Conservation (phyloP, 345 rosid genomes). For the Eucalyptus marginata region DNA sequence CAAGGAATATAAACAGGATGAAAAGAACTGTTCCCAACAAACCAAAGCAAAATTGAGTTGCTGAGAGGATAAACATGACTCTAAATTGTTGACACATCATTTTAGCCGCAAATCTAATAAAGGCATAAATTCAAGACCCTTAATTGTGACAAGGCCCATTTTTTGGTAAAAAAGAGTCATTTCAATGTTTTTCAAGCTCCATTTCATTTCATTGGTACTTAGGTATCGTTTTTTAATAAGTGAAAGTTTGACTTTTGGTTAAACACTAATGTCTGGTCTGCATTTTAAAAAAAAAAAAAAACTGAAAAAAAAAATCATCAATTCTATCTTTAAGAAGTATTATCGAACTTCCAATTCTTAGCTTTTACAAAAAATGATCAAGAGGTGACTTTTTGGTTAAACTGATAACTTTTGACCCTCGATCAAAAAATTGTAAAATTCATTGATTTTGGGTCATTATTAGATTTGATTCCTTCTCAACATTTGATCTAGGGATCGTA, state of each 20-base stretch:
- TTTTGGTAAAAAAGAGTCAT: not conserved
- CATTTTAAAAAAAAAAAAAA: not conserved
- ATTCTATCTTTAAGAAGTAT: not conserved
- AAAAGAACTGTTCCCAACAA: too few species aligned
- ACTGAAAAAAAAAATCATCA: not conserved
- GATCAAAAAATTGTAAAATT: not conserved
- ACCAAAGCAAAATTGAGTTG: too few species aligned
- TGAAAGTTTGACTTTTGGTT: not conserved
- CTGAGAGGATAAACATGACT: too few species aligned
- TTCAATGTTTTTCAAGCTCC: not conserved
- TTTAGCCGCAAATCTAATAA: accelerated
- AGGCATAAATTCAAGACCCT: not conserved
- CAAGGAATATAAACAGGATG: too few species aligned
- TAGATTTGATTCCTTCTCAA: not conserved
- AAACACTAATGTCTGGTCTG: not conserved
- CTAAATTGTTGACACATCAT: not conserved
- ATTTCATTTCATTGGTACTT: not conserved
- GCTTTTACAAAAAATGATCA: not conserved
- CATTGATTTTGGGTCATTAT: not conserved
- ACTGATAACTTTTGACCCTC: not conserved
- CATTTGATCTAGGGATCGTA: too few species aligned
- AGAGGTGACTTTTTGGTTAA: not conserved
- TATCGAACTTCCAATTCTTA: not conserved
- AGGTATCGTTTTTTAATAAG: not conserved
- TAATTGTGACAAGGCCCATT: not conserved